phyloP scores from a whole-genome alignment of 2,329 filamentous ascomycete species.

The Aplosporella prunicola region DNA sequence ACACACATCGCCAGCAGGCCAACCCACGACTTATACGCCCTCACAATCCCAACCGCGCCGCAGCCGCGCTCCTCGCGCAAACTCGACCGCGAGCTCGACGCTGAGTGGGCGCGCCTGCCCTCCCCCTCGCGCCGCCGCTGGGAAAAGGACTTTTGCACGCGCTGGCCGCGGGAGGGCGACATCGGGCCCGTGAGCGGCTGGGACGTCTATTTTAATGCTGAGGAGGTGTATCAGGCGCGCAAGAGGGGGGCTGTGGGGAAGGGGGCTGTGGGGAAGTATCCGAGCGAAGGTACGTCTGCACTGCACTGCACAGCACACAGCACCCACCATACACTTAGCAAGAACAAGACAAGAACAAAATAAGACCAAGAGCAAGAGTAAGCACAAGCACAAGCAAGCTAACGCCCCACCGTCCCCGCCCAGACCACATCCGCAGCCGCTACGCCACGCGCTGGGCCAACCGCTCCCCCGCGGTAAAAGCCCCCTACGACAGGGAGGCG shows the following conservation, averaged over 20 bases:
- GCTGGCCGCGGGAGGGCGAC: background rate
- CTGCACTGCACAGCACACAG: background rate
- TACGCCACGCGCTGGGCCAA: no score
- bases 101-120: background rate
- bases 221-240: constrained; percentile 4
- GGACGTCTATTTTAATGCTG: constrained; percentile 4
- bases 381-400: background rate
- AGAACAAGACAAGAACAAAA: background rate
- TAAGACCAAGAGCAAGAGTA: background rate
- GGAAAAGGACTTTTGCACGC: constrained; percentile 1
- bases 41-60: no score
- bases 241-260: no score
- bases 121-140: constrained; percentile 3
- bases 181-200: background rate
- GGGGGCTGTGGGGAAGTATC: no score
- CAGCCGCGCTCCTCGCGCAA: no score
- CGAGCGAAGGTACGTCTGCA: no score
- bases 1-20: no score
- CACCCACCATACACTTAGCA: background rate
- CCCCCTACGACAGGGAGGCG: background rate
- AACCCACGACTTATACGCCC: no score
- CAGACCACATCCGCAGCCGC: no score
- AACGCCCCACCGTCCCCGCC: no score
- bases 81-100: background rate
- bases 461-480: no score